Percentiles rank a stretch among this genome's conserved stretches.
phyloP scores from a whole-genome alignment of 495 filamentous ascomycete genomes.

The Trichoderma asperelloides region DNA sequence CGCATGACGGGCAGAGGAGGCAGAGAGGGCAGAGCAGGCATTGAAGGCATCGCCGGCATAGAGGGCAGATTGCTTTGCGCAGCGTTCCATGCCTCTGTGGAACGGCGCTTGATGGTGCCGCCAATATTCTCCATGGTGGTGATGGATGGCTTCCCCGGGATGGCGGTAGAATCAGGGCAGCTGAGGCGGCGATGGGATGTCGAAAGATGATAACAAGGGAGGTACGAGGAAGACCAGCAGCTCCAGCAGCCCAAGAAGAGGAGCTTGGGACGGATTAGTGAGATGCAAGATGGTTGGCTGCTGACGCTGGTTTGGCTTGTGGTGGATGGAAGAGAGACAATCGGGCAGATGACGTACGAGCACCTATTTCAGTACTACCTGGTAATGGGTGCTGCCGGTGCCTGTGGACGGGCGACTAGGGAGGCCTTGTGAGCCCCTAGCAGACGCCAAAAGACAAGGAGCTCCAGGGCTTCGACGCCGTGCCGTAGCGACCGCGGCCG shows the following conservation, averaged over 20 bases:
- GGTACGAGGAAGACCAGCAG: constrained; percentile 29
- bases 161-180: not conserved
- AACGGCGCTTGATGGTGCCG: constrained; percentile 34
- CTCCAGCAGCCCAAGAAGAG: constrained; percentile 23
- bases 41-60: constrained; percentile 21
- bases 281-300: constrained; percentile 8
- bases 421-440: not conserved
- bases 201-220: not conserved
- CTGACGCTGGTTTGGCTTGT: not conserved
- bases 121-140: constrained; percentile 33
- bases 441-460: not conserved
- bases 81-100: constrained; percentile 33
- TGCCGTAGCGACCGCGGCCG: not conserved
- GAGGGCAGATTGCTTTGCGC: constrained; percentile 28
- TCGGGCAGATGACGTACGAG: constrained; percentile 2
- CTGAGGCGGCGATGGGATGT: not conserved
- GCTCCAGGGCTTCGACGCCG: not conserved
- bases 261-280: constrained; percentile 14
- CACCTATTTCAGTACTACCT: not conserved
- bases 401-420: not conserved
- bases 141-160: not conserved
- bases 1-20: constrained; percentile 20
- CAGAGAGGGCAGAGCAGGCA: constrained; percentile 17
- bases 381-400: not conserved
- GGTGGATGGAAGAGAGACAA: not conserved